Conservation (phyloP, 176 grass and related monocot species). For the Musa beccarii region DNA sequence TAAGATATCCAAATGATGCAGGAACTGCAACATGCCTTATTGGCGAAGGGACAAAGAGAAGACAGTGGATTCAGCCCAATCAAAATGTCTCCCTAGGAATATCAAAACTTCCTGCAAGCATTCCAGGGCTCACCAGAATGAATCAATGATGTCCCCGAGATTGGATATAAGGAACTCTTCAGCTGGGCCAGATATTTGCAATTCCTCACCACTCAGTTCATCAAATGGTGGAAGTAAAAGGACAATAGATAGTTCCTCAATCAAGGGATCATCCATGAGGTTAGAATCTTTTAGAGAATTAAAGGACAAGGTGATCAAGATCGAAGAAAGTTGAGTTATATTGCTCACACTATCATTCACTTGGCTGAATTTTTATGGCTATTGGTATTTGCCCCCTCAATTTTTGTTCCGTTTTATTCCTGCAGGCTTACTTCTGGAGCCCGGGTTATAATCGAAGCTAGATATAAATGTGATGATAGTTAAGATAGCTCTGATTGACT, state of each 20-base stretch:
- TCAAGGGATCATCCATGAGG: constrained; percentile 55
- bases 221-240: constrained; percentile 61
- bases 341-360: not conserved
- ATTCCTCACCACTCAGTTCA: constrained; percentile 49
- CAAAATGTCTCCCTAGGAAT: constrained; percentile 57
- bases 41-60: constrained; percentile 40
- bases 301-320: constrained; percentile 81
- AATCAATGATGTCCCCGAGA: constrained; percentile 40
- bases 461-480: constrained; percentile 55
- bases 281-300: constrained; percentile 66
- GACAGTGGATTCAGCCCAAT: constrained; percentile 25
- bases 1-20: constrained; percentile 2
- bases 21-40: constrained; percentile 39
- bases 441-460: constrained; percentile 79
- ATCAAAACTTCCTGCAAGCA: constrained; percentile 70
- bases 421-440: constrained; percentile 97
- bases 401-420: constrained; percentile 30
- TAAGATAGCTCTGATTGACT: constrained; percentile 58
- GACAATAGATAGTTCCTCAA: constrained; percentile 40
- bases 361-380: not conserved
- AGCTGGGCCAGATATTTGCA: constrained; percentile 35
- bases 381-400: constrained; percentile 9
- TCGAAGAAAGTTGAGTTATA: constrained; percentile 96
- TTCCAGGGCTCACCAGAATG: constrained; percentile 22
- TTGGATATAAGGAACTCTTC: constrained; percentile 43